Evolutionary conservation across 495 filamentous ascomycete genomes (phyloP).

Genomic region (Xeromyces bisporus): DNA sequence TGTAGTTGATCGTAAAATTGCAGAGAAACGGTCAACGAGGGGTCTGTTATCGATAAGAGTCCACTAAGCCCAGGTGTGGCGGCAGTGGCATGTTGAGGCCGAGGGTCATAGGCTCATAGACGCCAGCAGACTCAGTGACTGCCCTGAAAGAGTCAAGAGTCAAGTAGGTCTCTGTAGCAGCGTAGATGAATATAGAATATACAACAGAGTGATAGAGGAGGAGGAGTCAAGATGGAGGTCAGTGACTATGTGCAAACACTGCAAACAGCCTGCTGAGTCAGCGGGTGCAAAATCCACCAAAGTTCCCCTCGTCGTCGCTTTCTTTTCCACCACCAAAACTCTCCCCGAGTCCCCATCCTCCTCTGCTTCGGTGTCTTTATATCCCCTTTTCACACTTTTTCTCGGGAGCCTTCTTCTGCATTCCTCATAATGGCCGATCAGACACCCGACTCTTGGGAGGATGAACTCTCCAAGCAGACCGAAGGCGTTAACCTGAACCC

Average conservation of each 20-base stretch:
- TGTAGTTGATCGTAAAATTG: no score
- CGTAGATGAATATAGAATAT: no score
- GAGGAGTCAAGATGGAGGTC: no score
- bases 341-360: slow-evolving; percentile 8
- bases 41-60: background rate
- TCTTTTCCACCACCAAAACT: slow-evolving; percentile 11
- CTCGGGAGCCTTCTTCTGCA: slow-evolving; percentile 5
- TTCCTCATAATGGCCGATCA: slow-evolving; percentile 54
- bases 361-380: slow-evolving; percentile 2
- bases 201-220: no score
- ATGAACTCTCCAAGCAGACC: slow-evolving; percentile 77
- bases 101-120: no score
- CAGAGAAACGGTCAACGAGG: slow-evolving; percentile 3
- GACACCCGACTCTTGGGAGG: slow-evolving; percentile 82
- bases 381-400: slow-evolving; percentile 6
- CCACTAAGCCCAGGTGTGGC: no score
- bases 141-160: no score
- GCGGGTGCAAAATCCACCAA: slow-evolving; percentile 16
- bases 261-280: slow-evolving; percentile 25
- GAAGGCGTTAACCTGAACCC: slow-evolving; percentile 68
- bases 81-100: no score
- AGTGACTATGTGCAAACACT: background rate
- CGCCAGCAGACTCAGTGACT: no score
- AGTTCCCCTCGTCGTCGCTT: slow-evolving; percentile 8
- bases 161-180: no score